Evolutionary conservation across 2,329 filamentous ascomycete genomes (phyloP), one percentile per base, ranked within the genome.

Genomic region (Leptosphaerulina australis): DNA sequence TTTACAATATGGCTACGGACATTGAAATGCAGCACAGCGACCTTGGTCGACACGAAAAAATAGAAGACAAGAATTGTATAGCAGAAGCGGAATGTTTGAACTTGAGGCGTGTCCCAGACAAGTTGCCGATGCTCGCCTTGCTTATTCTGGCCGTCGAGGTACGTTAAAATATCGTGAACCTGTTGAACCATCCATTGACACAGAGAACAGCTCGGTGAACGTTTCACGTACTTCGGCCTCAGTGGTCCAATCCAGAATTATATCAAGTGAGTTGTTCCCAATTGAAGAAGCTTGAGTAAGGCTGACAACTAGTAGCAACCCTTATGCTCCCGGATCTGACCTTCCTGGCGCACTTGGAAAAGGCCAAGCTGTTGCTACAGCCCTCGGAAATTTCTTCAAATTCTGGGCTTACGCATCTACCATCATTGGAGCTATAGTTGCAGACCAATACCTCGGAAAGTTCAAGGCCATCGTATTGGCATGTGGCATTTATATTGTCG

Each of bases 341-440:
- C 63, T 71, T 17, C 63, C 63, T 29, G 74, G 67, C 45, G 67
- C 67, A 3, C 61, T 70, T 4, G 74, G 74, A 12, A 65, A 76
- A 20, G 69, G 70, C 5, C 74, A 76, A 55, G 56, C 68, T 26
- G 71, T 69, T 22, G 71, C 75, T 5, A 77, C 74, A 22, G 74
- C 70, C 28, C 59, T 77, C 9, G 72, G 68, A 30, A 70, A 63
- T 11, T 77, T 77, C 63, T 75, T 76, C 62, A 62, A 66, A 50
- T 64, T 66, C 47, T 66, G 58, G 60, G 39, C 26, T 24, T 25
- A 21, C 11, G 20, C 30, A 7, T 34, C 30, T 7, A 34, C 49
- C 4, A 44, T 56, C 10, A 33, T 56, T 22, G 49, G 53, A 20
- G 50, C 53, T 10, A 56, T 53, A 12, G 21, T 53, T 4, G 53